Evolutionary conservation across 495 filamentous ascomycete species (phyloP).

Genomic region (Daldinia childiae): DNA sequence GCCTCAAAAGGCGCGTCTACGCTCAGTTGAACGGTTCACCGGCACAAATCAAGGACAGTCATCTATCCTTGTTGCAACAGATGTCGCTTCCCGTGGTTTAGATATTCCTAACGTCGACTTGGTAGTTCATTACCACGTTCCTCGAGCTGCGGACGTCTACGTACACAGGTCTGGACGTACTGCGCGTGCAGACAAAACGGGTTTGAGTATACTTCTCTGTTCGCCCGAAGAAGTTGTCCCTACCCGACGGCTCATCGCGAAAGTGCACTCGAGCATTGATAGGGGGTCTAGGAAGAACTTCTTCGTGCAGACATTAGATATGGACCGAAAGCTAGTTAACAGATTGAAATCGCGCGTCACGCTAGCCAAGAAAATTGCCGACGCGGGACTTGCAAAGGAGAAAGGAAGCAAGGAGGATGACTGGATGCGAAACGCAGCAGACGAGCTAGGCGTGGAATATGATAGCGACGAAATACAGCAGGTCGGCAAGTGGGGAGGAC

Average conservation of each 20-base stretch:
- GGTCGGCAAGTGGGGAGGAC: slow-evolving; percentile 67
- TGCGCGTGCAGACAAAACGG: slow-evolving; percentile 79
- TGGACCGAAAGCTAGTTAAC: slow-evolving; percentile 81
- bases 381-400: slow-evolving; percentile 83
- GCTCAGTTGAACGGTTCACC: slow-evolving; percentile 91
- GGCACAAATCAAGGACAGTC: slow-evolving; percentile 59
- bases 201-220: slow-evolving; percentile 86
- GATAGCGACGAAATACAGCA: slow-evolving; percentile 84
- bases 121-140: slow-evolving; percentile 94
- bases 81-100: slow-evolving; percentile 95
- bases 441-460: slow-evolving; percentile 93
- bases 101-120: slow-evolving; percentile 90
- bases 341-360: slow-evolving; percentile 76
- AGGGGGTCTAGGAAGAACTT: slow-evolving; percentile 54
- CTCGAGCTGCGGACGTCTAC: slow-evolving; percentile 89
- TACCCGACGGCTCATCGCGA: slow-evolving; percentile 82
- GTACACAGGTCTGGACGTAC: slow-evolving; percentile 96
- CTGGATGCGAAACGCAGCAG: slow-evolving; percentile 84
- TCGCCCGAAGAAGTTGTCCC: slow-evolving; percentile 89
- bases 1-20: slow-evolving; percentile 94
- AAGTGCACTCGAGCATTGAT: slow-evolving; percentile 72
- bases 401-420: slow-evolving; percentile 83
- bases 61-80: slow-evolving; percentile 88
- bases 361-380: slow-evolving; percentile 85
- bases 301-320: slow-evolving; percentile 78